Evolutionary conservation across 805 yeast species (phyloP), one percentile per base, ranked within the genome.

Genomic region (Sungouiella blattae): DNA sequence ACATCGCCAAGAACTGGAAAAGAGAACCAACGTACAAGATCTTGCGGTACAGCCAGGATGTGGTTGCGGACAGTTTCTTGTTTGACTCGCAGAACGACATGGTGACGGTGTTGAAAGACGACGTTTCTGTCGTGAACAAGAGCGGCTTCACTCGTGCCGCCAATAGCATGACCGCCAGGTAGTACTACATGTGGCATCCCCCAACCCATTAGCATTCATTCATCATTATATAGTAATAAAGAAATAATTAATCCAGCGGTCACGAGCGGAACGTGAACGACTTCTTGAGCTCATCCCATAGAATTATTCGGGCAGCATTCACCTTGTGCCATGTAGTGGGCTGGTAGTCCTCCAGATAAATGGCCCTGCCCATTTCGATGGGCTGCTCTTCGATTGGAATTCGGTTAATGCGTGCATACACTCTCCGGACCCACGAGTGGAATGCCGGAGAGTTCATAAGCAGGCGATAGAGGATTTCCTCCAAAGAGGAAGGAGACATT

Each of bases 61-160:
- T 87, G 40, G 75, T 85, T 36, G 87, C 83, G 27, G 91, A 86
- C 50, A 82, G 83, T 53, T 88, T 87, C 73, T 75, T 75, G 52
- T 85, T 76, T 55, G 87, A 87, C 17, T 73, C 85, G 13, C 80
- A 79, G 44, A 71, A 75, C 49, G 77, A 81, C 34, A 83, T 87
- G 33, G 75, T 86, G 40, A 71, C 87, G 32, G 85, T 95, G 2
- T 63, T 82, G 44, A 79, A 78, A 37, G 78, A 87, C 53, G 91
- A 87, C 51, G 88, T 87, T 21, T 77, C 83, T 2, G 69, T 86
- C 75, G 80, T 80, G 5, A 74, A 74, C 37, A 77, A 75, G 48
- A 69, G 65, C 36, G 73, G 77, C 2, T 77, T 87, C 62, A 69
- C 69, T 40, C 67, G 65, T 40, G 84, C 38, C 23, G 32, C 32